Evolutionary conservation across 2,329 filamentous ascomycete species (phyloP).

Genomic region (Penicillium sclerotigenum): DNA sequence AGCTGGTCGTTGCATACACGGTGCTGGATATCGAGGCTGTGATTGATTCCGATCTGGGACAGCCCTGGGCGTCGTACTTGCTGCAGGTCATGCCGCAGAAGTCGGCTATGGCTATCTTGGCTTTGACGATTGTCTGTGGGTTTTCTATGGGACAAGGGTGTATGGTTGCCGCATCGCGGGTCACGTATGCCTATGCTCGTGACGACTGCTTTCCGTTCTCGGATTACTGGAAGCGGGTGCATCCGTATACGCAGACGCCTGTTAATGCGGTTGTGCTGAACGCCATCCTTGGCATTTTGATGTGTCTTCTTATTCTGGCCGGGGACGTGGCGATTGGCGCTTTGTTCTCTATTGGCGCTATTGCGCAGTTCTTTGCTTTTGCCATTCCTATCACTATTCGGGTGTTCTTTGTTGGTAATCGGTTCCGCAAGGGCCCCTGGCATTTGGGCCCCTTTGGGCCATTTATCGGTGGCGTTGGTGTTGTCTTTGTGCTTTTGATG

Average conservation of each 20-base stretch:
- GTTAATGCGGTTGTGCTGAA: constrained; percentile 71
- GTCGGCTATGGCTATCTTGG: constrained; percentile 60
- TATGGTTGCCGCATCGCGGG: constrained; percentile 65
- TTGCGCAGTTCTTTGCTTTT: constrained; percentile 60
- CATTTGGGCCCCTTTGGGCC: constrained; percentile 60
- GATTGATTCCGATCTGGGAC: constrained; percentile 60
- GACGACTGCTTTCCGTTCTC: constrained; percentile 67
- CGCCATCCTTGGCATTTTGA: constrained; percentile 55
- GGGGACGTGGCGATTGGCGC: constrained; percentile 63
- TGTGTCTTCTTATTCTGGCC: constrained; percentile 64
- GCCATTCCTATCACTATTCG: constrained; percentile 45
- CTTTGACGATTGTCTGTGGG: constrained; percentile 64
- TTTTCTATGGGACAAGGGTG: constrained; percentile 72
- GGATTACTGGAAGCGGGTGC: constrained; percentile 58
- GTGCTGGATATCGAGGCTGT: constrained; percentile 61
- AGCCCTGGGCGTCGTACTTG: constrained; percentile 69
- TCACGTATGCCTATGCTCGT: constrained; percentile 70
- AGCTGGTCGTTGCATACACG: constrained; percentile 70
- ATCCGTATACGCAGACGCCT: constrained; percentile 60
- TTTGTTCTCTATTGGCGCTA: constrained; percentile 67
- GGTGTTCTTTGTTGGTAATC: constrained; percentile 54
- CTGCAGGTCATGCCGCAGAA: constrained; percentile 62
- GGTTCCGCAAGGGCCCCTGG: constrained; percentile 67
- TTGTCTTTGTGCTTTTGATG: constrained; percentile 62
- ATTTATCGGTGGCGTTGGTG: constrained; percentile 56